These are phyloP conservation scores for Cladophialophora yegresii DNA, from an alignment of 2,329 filamentous ascomycete genomes.

Conservation along the genomic window DNA sequence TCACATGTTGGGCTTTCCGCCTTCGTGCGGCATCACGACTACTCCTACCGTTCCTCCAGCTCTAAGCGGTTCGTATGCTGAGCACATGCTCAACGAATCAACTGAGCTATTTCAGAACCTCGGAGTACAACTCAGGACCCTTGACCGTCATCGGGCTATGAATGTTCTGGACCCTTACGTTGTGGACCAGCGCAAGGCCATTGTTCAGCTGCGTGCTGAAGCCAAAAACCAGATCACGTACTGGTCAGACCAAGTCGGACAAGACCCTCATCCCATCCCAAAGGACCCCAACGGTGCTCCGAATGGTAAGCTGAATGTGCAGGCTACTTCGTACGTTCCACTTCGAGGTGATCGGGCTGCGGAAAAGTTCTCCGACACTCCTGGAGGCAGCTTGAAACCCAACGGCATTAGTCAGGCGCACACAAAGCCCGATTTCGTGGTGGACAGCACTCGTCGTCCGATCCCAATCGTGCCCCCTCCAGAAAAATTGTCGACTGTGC, in stretches of 20 bases:
- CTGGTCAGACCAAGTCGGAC: constrained; percentile 22
- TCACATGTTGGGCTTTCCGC: constrained; percentile 15
- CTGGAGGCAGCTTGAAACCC: background rate
- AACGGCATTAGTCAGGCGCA: background rate
- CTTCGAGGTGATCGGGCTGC: constrained; percentile 1
- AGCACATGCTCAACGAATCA: constrained; percentile 19
- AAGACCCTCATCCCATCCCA: constrained; percentile 8
- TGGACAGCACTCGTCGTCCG: constrained; percentile 17
- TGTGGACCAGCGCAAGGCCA: constrained; percentile 28
- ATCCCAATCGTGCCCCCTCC: constrained; percentile 37
- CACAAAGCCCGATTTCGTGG: constrained; percentile 4
- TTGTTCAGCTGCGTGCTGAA: constrained; percentile 33
- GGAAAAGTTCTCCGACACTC: constrained; percentile 1
- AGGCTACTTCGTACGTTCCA: constrained; percentile 33
- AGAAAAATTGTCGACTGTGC: constrained; percentile 6
- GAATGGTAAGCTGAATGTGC: constrained; percentile 29
- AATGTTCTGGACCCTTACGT: constrained; percentile 24
- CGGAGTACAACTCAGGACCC: constrained; percentile 33
- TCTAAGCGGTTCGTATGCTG: constrained; percentile 4
- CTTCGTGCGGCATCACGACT: constrained; percentile 5
- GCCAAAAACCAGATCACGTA: constrained; percentile 27
- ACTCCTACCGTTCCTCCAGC: constrained; percentile 2
- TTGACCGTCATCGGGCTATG: constrained; percentile 36
- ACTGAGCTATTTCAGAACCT: constrained; percentile 27
- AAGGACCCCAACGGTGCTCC: constrained; percentile 14